A percentile compares a stretch with the other conserved stretches of the same genome.
Conservation (phyloP, 2,329 filamentous ascomycete species). For the Zopfia rhizophila region DNA sequence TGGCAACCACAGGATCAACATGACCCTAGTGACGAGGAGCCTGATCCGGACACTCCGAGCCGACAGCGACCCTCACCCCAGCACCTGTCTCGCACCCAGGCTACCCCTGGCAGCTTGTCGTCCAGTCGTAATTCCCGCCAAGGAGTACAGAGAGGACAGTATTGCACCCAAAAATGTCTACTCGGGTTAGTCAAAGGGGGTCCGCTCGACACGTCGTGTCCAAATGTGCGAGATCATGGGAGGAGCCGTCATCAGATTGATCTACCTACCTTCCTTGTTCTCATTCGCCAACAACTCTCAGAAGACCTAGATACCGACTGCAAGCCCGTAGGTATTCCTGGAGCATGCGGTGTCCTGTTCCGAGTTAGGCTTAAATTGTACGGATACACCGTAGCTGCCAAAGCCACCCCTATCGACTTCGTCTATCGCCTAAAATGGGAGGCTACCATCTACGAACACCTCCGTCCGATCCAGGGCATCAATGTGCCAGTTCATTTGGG, state of each 20-base stretch:
- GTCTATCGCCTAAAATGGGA: slow-evolving; percentile 25
- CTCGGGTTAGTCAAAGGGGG: slow-evolving; percentile 23
- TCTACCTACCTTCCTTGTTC: slow-evolving; percentile 36
- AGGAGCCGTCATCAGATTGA: slow-evolving; percentile 40
- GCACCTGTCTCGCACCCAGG: slow-evolving; percentile 9
- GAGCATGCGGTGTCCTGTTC: slow-evolving; percentile 55
- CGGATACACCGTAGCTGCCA: slow-evolving; percentile 58
- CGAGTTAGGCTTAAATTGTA: slow-evolving; percentile 53
- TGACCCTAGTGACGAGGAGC: slow-evolving; percentile 19
- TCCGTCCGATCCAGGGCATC: slow-evolving; percentile 30
- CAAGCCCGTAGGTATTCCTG: slow-evolving; percentile 34
- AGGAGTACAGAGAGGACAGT: slow-evolving; percentile 19
- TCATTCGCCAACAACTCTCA: slow-evolving; percentile 40
- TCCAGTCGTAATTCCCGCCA: slow-evolving; percentile 1
- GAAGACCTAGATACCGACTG: slow-evolving; percentile 32
- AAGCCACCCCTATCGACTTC: slow-evolving; percentile 48
- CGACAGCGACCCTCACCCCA: slow-evolving; percentile 11
- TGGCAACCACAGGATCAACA: slow-evolving; percentile 12
- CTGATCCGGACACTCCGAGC: slow-evolving; percentile 19
- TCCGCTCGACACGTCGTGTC: slow-evolving; percentile 36
- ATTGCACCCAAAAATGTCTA: slow-evolving; percentile 29
- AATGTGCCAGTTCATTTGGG: slow-evolving; percentile 30
- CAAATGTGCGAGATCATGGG: slow-evolving; percentile 51
- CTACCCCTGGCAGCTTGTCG: slow-evolving; percentile 8
- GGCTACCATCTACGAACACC: slow-evolving; percentile 29